Conservation (phyloP, 225 moss, liverwort and hornwort species). For the Straminergon stramineum region DNA sequence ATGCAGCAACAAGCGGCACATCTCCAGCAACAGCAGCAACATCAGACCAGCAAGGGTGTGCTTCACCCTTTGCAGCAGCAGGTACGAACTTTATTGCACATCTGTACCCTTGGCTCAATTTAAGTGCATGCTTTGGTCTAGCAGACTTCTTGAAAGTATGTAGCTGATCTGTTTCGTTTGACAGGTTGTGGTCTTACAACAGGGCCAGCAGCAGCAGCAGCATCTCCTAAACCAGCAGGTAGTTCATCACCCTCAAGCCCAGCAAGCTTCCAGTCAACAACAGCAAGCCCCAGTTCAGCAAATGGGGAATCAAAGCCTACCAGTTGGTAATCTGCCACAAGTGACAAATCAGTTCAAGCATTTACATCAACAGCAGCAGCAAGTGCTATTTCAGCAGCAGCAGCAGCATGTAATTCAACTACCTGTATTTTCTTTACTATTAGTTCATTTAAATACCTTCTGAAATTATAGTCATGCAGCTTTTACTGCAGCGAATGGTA, state of each 20-base stretch:
- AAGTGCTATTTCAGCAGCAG: slow-evolving; percentile 43
- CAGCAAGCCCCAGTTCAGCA: slow-evolving; percentile 29
- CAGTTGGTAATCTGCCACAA: slow-evolving; percentile 23
- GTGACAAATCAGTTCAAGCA: slow-evolving; percentile 36
- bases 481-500: neutral
- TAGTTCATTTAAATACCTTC: neutral
- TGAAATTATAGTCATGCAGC: neutral
- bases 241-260: slow-evolving; percentile 42
- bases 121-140: neutral
- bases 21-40: slow-evolving; percentile 53
- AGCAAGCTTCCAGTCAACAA: slow-evolving; percentile 28
- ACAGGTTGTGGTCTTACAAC: slow-evolving; percentile 58
- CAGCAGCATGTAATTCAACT: slow-evolving; percentile 46
- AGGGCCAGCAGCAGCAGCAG: slow-evolving; percentile 35
- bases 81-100: neutral
- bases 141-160: neutral
- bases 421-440: neutral
- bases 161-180: neutral
- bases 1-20: slow-evolving; percentile 46
- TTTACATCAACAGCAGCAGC: slow-evolving; percentile 35
- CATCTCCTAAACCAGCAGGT: slow-evolving; percentile 33
- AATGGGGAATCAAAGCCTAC: slow-evolving; percentile 17
- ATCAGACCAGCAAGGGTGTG: slow-evolving; percentile 30
- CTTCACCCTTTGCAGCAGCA: slow-evolving; percentile 49
- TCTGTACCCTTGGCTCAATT: neutral